Evolutionary conservation across 805 yeast species (phyloP), one percentile per base, ranked within the genome.

Genomic region (Myxozyma melibiosi): DNA sequence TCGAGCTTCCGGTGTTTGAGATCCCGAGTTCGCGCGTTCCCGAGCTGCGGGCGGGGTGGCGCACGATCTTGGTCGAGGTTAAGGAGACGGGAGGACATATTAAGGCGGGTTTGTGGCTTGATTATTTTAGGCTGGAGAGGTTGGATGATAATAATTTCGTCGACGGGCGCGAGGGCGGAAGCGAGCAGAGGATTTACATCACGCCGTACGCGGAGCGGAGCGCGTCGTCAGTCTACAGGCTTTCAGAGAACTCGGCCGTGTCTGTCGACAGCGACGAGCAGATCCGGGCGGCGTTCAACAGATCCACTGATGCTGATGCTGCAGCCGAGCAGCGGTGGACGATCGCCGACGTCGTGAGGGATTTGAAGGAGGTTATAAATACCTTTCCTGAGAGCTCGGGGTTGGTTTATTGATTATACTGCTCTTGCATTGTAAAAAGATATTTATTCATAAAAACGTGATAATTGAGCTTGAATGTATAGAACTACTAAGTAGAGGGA

Each of bases 111-210:
- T 35, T 55, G 30, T 18, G n/a, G 5, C 39, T 55, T 11, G 63
- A 58, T 50, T 58, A 58, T 33, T 53, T 55, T 14, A 37, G 56
- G 11, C 39, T 58, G 7, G 63, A 58, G 18, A 34, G 47, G 18
- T 27, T 55, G 7, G 57, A 58, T 30, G 56, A 55, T 8, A 45
- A 58, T 18, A 43, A 20, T 4, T 24, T 16, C 4, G 51, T 25
- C 9, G 27, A 39, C 28, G 13, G 28, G 9, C 11, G 16, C 9
- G 50, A 45, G 11, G 30, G 3, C 20, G 46, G 28, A 27, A n/a
- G n/a, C n/a, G 46, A 25, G 34, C 18, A 45, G 16, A 24, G 31
- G 2, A 51, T 58, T 5, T 37, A 45, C n/a, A 20, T 55, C 20
- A 47, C 51, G 11, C 56, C 56, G 3, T 58, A 58, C 20, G 6